Conservation (phyloP, 331 rosid species). For the Phaseolus coccineus region DNA sequence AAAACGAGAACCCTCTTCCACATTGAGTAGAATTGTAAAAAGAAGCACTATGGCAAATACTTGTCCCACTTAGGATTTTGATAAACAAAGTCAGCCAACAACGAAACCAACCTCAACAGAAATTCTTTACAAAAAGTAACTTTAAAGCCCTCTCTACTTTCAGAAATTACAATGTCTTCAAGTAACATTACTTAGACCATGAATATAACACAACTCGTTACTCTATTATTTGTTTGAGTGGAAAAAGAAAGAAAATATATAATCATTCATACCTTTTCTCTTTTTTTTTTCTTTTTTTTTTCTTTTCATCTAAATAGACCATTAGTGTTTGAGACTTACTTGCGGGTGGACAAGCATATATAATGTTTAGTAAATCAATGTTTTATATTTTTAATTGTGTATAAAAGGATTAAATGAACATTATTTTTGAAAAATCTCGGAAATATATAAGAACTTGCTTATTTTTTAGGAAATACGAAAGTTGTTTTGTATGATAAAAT, state of each 20-base stretch:
- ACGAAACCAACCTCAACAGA: constrained; percentile 41
- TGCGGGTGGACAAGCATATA: no score
- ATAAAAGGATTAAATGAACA: neutral
- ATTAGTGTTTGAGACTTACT: neutral
- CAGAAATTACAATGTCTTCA: constrained; percentile 28
- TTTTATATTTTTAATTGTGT: neutral
- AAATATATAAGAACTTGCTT: no score
- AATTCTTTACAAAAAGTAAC: constrained; percentile 46
- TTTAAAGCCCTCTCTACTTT: constrained; percentile 30
- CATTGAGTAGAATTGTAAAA: constrained; percentile 31
- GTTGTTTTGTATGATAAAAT: no score
- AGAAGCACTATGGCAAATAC: constrained; percentile 35
- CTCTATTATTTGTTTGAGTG: neutral
- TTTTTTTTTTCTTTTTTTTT: neutral
- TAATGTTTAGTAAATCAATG: neutral
- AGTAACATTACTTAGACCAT: constrained; percentile 20
- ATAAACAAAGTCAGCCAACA: constrained; percentile 25
- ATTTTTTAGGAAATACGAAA: no score
- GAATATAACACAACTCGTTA: constrained; percentile 30
- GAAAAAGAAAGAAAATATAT: neutral
- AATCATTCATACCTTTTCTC: neutral
- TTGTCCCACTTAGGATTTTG: constrained; percentile 35
- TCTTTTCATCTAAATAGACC: neutral
- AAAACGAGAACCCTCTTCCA: constrained; percentile 27
- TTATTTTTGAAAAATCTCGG: no score